These are phyloP conservation scores for Barnettozyma sp. DNA, from an alignment of 805 yeast species.

Conservation along the genomic window DNA sequence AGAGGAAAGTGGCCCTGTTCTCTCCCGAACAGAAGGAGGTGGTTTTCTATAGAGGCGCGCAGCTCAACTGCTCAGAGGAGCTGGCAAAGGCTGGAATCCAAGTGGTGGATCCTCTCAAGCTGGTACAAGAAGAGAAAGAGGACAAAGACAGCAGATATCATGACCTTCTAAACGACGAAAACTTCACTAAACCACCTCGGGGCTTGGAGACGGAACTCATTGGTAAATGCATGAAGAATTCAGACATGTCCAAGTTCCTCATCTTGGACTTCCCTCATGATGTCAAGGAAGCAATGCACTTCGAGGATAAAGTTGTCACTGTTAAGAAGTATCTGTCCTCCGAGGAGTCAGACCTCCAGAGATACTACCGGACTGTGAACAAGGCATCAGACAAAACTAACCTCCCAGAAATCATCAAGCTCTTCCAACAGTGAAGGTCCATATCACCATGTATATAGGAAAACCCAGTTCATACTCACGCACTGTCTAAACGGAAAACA, in stretches of 20 bases:
- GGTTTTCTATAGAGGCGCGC: constrained; percentile 29
- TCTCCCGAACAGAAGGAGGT: constrained; percentile 35
- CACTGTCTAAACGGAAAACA: too few relatives aligned
- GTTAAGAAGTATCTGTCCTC: constrained; percentile 33
- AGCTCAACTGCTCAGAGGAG: constrained; percentile 15
- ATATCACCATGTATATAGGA: too few relatives aligned
- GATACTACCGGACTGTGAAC: constrained; percentile 61
- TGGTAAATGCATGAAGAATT: constrained; percentile 25
- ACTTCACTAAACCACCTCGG: constrained; percentile 26
- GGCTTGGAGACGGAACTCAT: constrained; percentile 31
- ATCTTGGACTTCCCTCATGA: constrained; percentile 54
- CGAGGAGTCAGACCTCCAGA: constrained; percentile 39
- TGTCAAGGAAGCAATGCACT: constrained; percentile 61
- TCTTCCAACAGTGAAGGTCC: too few relatives aligned
- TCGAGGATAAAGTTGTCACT: constrained; percentile 62
- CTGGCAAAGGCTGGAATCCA: constrained; percentile 18
- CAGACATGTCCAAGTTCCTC: constrained; percentile 32
- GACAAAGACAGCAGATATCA: constrained; percentile 42
- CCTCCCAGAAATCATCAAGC: constrained; percentile 3
- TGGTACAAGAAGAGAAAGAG: constrained; percentile 40
- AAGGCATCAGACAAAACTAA: constrained; percentile 32
- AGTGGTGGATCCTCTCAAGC: constrained; percentile 43
- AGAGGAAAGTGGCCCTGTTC: constrained; percentile 40
- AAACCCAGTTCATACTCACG: too few relatives aligned
- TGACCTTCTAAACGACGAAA: constrained; percentile 38